Evolutionary conservation across 345 rosid genomes (phyloP), one percentile per base, ranked within the genome.

Genomic region (Eucalyptus cloeziana): DNA sequence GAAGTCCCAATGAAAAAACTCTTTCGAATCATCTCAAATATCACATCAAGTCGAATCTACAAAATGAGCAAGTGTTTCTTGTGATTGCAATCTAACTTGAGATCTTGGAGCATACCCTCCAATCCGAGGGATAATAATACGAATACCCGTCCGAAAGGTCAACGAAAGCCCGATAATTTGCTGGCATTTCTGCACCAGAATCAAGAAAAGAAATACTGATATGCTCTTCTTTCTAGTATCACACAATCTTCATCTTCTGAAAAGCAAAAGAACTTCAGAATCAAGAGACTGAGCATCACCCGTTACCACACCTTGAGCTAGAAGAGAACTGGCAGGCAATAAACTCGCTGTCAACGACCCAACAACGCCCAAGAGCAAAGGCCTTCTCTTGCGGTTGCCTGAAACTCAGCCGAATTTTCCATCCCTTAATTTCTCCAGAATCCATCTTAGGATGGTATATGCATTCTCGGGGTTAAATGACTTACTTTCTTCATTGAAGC

Each of bases 121-220:
- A 96, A 91, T 97, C 99, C 86, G 97, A 92, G 88, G 98, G 99
- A 91, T 96, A 96, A 90, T 91, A 91, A 86, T 96, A 97, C 7
- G 99, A 94, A 92, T 97, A 97, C 7, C 99, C 98, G 58, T 97
- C 99, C 58, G 79, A 51, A 37, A 49, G 64, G 89, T 97, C 98
- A 43, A 96, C 96, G 88, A 95, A 97, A 88, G 98, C 90, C 16
- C 76, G 17, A 85, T 93, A 97, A 79, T 88, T 94, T 90, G 93
- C 90, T 40, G 97, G 98, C 54, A 94, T 87, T 92, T 94, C 99
- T 97, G 90, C 89, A 90, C n/a, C 87, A 47, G 60, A 24, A 37
- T 76, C 64, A 51, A 86, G 60, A 51, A 86, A 58, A 86, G 83
- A 47, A 76, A 76, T 37, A 3, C 6, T 58, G 7, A n/a, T 14